A percentile compares a stretch with the other conserved stretches of the same genome.
These are phyloP conservation scores for Aspergillus sclerotialis DNA, from an alignment of 2,329 filamentous ascomycete genomes.

Conservation along the genomic window DNA sequence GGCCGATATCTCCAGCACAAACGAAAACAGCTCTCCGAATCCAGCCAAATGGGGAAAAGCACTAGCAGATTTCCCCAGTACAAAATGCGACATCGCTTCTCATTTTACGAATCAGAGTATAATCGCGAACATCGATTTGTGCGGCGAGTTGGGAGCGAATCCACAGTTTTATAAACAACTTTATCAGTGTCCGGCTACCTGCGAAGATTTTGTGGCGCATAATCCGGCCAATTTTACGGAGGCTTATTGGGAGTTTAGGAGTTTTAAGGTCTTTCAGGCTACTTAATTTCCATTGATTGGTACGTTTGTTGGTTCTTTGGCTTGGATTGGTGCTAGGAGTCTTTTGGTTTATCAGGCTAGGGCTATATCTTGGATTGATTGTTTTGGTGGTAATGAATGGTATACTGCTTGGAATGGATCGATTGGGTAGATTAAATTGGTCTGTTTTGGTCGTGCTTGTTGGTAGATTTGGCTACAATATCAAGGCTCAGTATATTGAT, in stretches of 20 bases:
- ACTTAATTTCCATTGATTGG: not conserved
- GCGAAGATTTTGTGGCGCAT: slow-evolving; percentile 51
- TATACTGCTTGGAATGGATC: no score
- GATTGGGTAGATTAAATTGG: no score
- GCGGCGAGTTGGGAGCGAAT: slow-evolving; percentile 47
- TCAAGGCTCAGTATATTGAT: no score
- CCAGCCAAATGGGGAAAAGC: slow-evolving; percentile 57
- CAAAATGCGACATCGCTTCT: slow-evolving; percentile 51
- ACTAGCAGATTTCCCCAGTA: slow-evolving; percentile 58
- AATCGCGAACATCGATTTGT: slow-evolving; percentile 60
- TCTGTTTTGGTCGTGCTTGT: no score
- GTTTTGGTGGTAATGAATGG: no score
- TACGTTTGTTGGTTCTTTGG: not conserved
- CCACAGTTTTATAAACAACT: slow-evolving; percentile 24
- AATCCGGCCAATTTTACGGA: slow-evolving; percentile 50
- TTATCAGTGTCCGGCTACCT: slow-evolving; percentile 45
- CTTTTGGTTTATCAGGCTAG: no score
- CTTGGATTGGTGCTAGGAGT: not conserved
- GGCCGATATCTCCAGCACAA: slow-evolving; percentile 39
- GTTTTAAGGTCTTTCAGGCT: slow-evolving; percentile 52
- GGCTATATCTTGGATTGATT: no score
- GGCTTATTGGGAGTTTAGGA: slow-evolving; percentile 60
- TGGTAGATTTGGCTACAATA: no score
- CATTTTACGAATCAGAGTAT: slow-evolving; percentile 62
- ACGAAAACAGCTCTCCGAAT: slow-evolving; percentile 44